Evolutionary conservation across 805 yeast species (phyloP).

Genomic region (Suhomyces xylopsoci): DNA sequence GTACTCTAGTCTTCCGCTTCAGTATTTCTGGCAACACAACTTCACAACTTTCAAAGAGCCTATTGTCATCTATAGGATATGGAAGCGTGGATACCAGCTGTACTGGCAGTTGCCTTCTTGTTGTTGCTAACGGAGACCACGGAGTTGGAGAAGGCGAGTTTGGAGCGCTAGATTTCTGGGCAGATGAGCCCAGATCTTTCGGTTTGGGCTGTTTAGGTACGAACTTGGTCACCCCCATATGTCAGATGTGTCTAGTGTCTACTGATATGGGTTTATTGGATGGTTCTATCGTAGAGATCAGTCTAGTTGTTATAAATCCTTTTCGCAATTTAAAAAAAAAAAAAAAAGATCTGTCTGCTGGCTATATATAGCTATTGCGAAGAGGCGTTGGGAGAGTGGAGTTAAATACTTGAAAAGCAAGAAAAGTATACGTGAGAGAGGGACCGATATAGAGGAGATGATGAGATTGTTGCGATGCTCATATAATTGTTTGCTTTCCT

Average conservation of each 20-base stretch:
- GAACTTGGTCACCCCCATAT: conserved; percentile 1
- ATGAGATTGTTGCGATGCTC: not conserved
- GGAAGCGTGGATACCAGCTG: not conserved
- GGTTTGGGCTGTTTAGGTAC: not conserved
- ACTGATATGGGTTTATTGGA: not conserved
- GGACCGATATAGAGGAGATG: not conserved
- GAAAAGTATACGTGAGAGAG: not conserved
- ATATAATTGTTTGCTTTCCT: not conserved
- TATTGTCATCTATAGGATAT: not conserved
- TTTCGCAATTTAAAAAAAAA: not conserved
- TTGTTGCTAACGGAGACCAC: not conserved
- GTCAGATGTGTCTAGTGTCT: not conserved
- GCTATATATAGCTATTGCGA: not conserved
- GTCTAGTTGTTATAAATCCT: not conserved
- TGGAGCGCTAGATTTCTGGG: not conserved
- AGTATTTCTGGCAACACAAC: not conserved
- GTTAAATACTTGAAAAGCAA: not conserved
- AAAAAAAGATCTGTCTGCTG: not conserved
- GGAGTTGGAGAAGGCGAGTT: conserved; percentile 1
- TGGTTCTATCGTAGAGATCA: not conserved
- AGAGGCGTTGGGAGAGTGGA: not conserved
- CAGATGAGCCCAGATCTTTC: not conserved
- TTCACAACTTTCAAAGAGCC: not conserved
- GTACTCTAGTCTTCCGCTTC: not conserved
- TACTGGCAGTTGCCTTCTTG: not conserved